Evolutionary conservation across 225 moss, liverwort and hornwort species (phyloP), one percentile per base, ranked within the genome.

Genomic region (Physcomitrium patens): DNA sequence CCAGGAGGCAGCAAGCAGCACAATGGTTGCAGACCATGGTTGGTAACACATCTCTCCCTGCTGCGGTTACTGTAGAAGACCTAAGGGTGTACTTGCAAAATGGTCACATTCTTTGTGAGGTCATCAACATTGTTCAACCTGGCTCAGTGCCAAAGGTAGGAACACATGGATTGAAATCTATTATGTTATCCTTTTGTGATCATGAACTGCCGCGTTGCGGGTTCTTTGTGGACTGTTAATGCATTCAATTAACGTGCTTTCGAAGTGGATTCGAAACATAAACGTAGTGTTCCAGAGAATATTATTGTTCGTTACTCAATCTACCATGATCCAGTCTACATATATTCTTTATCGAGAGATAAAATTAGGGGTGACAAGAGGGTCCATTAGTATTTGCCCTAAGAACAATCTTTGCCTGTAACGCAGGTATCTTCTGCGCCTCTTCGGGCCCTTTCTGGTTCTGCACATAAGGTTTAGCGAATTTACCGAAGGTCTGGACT

Each of bases 11-110:
- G 59, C 84, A 84, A 84, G 89, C 89, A 59, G 77, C 82, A 44
- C 83, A 84, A 69, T 89, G 89, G 89, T 80, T 89, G 78, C 86
- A 84, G 49, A 77, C 53, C 42, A 82, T 89, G 79, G 70, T 76
- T 75, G 86, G 78, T 51, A 76, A 70, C 47, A 64, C 80, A 75
- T 69, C 81, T 66, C 80, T 87, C 12, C 28, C 79, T 67, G 68
- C 54, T 18, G 66, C 78, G 44, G 84, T 84, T 61, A 81, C 86
- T 22, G 80, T 84, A 63, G 89, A 89, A 73, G 89, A 89, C 49
- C 69, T 89, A 28, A 80, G 89, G 47, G 79, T 86, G 65, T 84
- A 78, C 77, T 72, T 89, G 75, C 81, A 87, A 75, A 76, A 71
- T 82, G 89, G 89, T 47, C 66, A 65, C 48, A 65, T 89, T 8